Base-by-base conservation (phyloP, 2,329 filamentous ascomycete species). In the Chaetomium globosum region DNA sequence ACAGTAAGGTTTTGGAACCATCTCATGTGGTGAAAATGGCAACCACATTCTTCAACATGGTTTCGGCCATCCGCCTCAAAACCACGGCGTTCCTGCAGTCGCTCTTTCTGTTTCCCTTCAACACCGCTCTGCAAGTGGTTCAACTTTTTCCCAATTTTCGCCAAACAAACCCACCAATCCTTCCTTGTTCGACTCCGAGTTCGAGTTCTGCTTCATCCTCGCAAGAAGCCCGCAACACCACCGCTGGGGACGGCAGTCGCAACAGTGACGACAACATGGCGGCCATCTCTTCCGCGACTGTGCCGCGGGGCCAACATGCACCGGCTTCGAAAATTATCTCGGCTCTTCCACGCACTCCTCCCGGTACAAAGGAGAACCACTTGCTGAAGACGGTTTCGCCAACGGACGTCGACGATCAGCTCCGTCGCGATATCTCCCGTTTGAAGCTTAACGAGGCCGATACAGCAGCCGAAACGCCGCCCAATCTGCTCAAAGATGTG, bases 31-130 rank as follows among this genome's bases (percentile, higher is more conserved):
- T 21, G 59, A 69, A 68, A 65, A 72, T 71, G 71, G 70, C 70
- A 65, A 56, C 59, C 66, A 55, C 69, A 62, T 60, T 68, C 65
- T 64, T 67, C 62, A 46, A 64, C 54, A 67, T 67, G 51, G 53
- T 69, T 33, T 51, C 64, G 65, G 69, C 66, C 61, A 55, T 67
- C 39, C 66, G 68, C 65, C 70, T 68, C 62, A 68, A 68, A 61
- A 67, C 71, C 55, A 51, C 63, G 49, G 66, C 63, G 31, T 69
- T 72, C 55, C 55, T 73, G 60, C 69, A 67, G 64, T 69, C 69
- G 51, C 61, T 72, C 59, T 61, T 72, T 51, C 61, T 68, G 52
- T 65, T 72, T 48, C 59, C 71, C 43, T 63, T 69, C 59, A 65
- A 68, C 49, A 46, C 62, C 36, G 54, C 71, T 43, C 67, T 67